These are phyloP conservation scores for Sporothrix globosa DNA, from an alignment of 2,329 filamentous ascomycete species.

Conservation along the genomic window DNA sequence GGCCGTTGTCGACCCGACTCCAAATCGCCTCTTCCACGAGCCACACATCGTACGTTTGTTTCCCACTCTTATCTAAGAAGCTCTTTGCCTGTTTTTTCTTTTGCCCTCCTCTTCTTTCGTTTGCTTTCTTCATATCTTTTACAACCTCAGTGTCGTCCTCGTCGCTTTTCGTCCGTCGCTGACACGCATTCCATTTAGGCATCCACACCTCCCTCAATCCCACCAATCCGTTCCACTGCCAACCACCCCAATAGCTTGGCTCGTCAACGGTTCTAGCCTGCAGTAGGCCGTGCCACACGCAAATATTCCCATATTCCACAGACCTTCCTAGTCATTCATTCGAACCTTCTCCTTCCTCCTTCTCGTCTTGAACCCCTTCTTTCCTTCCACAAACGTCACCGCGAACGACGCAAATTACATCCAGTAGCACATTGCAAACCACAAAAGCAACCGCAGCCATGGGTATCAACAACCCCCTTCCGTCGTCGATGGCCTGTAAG, in stretches of 20 bases:
- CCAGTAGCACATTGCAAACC: not conserved
- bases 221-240: conserved; percentile 23
- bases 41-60: conserved; percentile 16
- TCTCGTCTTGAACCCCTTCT: conserved; percentile 12
- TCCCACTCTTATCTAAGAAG: not conserved
- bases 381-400: conserved; percentile 14
- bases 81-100: not conserved
- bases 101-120: not conserved
- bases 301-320: conserved; percentile 5
- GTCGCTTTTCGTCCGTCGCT: not conserved
- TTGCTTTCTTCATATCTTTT: not conserved
- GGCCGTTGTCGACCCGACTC: not conserved
- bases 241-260: conserved; percentile 28
- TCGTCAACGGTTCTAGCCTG: conserved; percentile 25
- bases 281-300: conserved; percentile 16
- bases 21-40: not conserved
- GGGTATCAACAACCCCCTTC: conserved; percentile 69
- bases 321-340: conserved; percentile 8
- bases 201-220: conserved; percentile 25
- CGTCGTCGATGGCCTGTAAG: conserved; percentile 70
- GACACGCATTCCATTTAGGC: conserved; percentile 25
- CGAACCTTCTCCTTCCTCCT: not conserved
- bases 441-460: conserved; percentile 44
- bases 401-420: not conserved
- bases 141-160: not conserved